Conservation (phyloP, 345 rosid species). For the Triadica sebifera region DNA sequence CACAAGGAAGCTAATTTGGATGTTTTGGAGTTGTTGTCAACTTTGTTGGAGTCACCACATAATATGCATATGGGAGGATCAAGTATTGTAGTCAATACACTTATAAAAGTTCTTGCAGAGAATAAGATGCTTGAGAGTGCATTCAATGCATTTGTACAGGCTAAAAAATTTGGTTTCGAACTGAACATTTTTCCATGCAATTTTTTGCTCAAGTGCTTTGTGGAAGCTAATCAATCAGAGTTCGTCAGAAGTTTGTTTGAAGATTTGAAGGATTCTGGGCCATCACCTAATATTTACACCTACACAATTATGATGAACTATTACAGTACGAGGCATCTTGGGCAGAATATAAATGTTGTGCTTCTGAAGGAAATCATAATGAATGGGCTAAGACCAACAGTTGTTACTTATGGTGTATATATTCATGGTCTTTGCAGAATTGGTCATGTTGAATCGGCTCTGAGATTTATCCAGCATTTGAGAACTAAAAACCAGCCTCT, state of each 20-base stretch:
- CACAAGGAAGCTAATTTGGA: slow-evolving; percentile 29
- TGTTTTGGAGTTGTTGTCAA: slow-evolving; percentile 33
- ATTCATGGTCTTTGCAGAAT: slow-evolving; percentile 47
- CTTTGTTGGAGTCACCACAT: slow-evolving; percentile 31
- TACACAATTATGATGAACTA: slow-evolving; percentile 48
- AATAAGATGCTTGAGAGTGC: slow-evolving; percentile 46
- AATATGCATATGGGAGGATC: slow-evolving; percentile 17
- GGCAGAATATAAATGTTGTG: slow-evolving; percentile 19
- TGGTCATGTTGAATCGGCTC: slow-evolving; percentile 37
- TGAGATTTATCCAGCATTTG: slow-evolving; percentile 27
- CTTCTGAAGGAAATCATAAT: slow-evolving; percentile 44
- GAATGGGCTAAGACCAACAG: slow-evolving; percentile 33
- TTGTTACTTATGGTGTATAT: slow-evolving; percentile 42
- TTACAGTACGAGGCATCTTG: slow-evolving; percentile 36
- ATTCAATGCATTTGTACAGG: slow-evolving; percentile 28
- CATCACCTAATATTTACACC: slow-evolving; percentile 46
- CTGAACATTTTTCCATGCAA: slow-evolving; percentile 43
- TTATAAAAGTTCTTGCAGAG: slow-evolving; percentile 52
- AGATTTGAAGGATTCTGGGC: slow-evolving; percentile 45
- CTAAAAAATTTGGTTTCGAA: slow-evolving; percentile 32
- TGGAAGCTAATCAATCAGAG: slow-evolving; percentile 35
- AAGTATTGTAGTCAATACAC: slow-evolving; percentile 28
- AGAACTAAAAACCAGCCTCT: slow-evolving; percentile 25
- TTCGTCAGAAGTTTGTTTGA: slow-evolving; percentile 31
- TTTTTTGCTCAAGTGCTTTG: slow-evolving; percentile 55